These are phyloP conservation scores for Phytopythium helicoides DNA, from an alignment of 352 stramenopile species.

Conservation along the genomic window DNA sequence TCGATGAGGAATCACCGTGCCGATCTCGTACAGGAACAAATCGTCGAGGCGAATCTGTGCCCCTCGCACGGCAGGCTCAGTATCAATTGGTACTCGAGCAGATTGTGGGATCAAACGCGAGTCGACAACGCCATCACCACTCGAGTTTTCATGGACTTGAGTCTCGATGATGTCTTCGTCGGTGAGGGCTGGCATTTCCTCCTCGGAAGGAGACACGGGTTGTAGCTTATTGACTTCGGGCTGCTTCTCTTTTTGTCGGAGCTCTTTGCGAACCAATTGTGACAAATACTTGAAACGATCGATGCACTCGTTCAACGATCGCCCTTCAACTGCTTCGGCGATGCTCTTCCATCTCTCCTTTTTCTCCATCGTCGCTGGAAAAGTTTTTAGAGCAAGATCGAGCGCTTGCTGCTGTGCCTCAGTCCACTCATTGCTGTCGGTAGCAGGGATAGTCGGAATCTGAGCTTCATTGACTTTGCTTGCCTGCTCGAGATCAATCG, in stretches of 20 bases:
- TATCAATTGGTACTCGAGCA: constrained; percentile 47
- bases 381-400: constrained; percentile 68
- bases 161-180: constrained; percentile 19
- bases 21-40: constrained; percentile 76
- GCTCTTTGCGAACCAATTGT: constrained; percentile 30
- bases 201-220: not conserved
- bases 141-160: constrained; percentile 9
- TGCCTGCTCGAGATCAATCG: constrained; percentile 7
- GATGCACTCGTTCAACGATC: constrained; percentile 80
- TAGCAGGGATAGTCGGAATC: not conserved
- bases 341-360: constrained; percentile 68
- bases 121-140: constrained; percentile 18
- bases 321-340: constrained; percentile 55
- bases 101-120: constrained; percentile 47
- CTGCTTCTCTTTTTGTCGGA: not conserved
- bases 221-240: not conserved
- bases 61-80: constrained; percentile 47
- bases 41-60: constrained; percentile 59
- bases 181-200: constrained; percentile 1
- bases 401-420: constrained; percentile 59
- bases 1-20: constrained; percentile 66
- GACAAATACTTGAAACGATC: constrained; percentile 74
- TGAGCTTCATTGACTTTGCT: not conserved
- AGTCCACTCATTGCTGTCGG: constrained; percentile 45
- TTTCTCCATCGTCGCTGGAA: constrained; percentile 70